Base-by-base conservation (phyloP, 805 yeast genomes). In the Starmera amethionina region DNA sequence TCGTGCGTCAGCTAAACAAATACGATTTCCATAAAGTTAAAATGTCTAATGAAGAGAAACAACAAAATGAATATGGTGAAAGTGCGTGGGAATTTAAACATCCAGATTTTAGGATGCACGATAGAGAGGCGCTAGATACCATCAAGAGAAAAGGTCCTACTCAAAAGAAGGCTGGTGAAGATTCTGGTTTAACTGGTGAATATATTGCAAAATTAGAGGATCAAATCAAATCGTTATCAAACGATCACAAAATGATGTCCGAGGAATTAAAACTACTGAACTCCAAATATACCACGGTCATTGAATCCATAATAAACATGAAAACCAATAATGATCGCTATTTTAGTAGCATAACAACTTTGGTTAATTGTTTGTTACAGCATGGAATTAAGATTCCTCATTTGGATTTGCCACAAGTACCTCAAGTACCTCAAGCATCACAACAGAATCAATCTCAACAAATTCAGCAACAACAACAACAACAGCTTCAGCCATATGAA, bases 11-110 rank as follows among this genome's bases (percentile, higher is more conserved):
- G 59, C 69, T 93, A 52, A 93, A 93, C 70, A 93, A 93, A 62
- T 93, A 93, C 57, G 98, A 90, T 62, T 93, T 93, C 67, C 98
- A 93, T 68, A 93, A 93, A 64, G 95, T 93, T 35, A 85, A 90
- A 56, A 69, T 77, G 36, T 67, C 83, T 33, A 74, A 69, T 42
- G 88, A 79, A 49, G 83, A 76, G 45, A 73, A 72, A 50, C 72
- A 65, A 38, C 56, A 56, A 37, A 61, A 63, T 27, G 76, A 77
- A 43, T 78, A 79, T 52, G 84, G 88, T 32, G 87, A 80, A 42
- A 77, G 81, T 59, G 79, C 89, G 16, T 90, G 97, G 97, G 97
- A 90, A 59, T 90, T 93, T 65, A 78, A 79, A 55, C 97, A 93
- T 59, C 95, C 96, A 0, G 86, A 79, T 47, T 93, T 93, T 60